A percentile compares a stretch with the other conserved stretches of the same genome.
Evolutionary conservation across 768 basidiomycete species (phyloP).

Genomic region (Hygrophoropsis aurantiaca): DNA sequence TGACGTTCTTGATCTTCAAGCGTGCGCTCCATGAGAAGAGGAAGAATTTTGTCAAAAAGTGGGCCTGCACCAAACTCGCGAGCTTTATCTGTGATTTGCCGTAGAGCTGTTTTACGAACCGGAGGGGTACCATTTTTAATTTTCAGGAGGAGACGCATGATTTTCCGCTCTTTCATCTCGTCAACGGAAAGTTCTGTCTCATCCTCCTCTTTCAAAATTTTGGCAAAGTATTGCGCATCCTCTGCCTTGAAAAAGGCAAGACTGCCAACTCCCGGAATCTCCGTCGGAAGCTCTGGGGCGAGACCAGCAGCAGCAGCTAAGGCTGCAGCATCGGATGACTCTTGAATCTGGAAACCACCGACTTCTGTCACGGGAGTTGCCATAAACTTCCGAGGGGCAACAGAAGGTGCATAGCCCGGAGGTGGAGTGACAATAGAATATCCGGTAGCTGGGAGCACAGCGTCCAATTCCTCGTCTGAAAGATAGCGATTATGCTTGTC

Average conservation of each 20-base stretch:
- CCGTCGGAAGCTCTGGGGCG: conserved; percentile 90
- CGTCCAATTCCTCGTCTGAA: conserved; percentile 93
- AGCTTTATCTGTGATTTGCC: conserved; percentile 99
- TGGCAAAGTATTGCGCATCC: conserved; percentile 97
- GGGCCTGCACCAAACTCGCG: conserved; percentile 98
- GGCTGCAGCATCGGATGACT: conserved; percentile 88
- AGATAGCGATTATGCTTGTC: conserved; percentile 97
- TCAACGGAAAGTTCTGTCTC: conserved; percentile 91
- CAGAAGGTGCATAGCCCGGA: conserved; percentile 84
- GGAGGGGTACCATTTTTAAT: conserved; percentile 99
- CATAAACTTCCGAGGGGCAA: conserved; percentile 63
- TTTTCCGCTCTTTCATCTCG: conserved; percentile 99
- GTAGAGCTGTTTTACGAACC: conserved; percentile 94
- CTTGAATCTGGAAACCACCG: conserved; percentile 95
- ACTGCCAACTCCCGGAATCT: conserved; percentile 96
- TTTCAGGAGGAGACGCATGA: conserved; percentile 95
- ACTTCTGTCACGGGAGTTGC: conserved; percentile 53
- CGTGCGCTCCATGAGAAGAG: conserved; percentile 95
- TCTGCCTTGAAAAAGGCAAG: conserved; percentile 98
- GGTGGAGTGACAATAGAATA: conserved; percentile 94
- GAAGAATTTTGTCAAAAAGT: conserved; percentile 97
- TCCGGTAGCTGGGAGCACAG: conserved; percentile 80
- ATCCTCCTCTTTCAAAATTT: conserved; percentile 93
- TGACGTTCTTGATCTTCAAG: conserved; percentile 99
- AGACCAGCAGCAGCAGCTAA: conserved; percentile 89